phyloP scores from a whole-genome alignment of 1,284 basidiomycete species.

The Puccinia hordei region DNA sequence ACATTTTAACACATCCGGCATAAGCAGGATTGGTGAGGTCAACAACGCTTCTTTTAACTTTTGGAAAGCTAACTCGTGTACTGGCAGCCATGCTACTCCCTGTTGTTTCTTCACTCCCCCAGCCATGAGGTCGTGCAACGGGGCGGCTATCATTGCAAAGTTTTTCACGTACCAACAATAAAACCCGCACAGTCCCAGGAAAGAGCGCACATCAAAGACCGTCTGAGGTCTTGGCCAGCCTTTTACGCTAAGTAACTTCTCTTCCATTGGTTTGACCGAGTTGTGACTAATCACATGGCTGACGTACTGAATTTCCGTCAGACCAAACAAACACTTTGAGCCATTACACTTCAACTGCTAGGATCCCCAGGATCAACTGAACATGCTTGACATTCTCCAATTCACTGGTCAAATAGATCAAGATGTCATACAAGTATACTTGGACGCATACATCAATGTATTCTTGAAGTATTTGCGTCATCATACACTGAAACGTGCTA shows the following conservation, averaged over 20 bases:
- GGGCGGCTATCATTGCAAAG: constrained; percentile 59
- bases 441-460: constrained; percentile 19
- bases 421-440: constrained; percentile 52
- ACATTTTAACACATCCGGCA: no score
- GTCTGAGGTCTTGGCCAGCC: constrained; percentile 61
- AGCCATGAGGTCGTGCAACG: constrained; percentile 54
- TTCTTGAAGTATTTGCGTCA: constrained; percentile 48
- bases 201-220: constrained; percentile 59
- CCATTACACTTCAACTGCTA: constrained; percentile 41
- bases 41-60: not conserved
- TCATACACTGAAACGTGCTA: constrained; percentile 48
- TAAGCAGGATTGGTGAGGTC: not conserved
- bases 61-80: not conserved
- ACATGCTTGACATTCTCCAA: constrained; percentile 41
- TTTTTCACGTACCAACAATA: constrained; percentile 62
- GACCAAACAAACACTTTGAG: constrained; percentile 48
- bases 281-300: constrained; percentile 60
- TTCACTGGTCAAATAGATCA: constrained; percentile 44
- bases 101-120: not conserved
- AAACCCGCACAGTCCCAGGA: no score
- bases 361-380: constrained; percentile 7
- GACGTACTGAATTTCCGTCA: constrained; percentile 60
- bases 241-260: constrained; percentile 61
- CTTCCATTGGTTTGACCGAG: constrained; percentile 61
- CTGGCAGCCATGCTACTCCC: not conserved